These are phyloP conservation scores for Adansonia madagascariensis DNA, from an alignment of 441 rosid genomes.

Conservation along the genomic window DNA sequence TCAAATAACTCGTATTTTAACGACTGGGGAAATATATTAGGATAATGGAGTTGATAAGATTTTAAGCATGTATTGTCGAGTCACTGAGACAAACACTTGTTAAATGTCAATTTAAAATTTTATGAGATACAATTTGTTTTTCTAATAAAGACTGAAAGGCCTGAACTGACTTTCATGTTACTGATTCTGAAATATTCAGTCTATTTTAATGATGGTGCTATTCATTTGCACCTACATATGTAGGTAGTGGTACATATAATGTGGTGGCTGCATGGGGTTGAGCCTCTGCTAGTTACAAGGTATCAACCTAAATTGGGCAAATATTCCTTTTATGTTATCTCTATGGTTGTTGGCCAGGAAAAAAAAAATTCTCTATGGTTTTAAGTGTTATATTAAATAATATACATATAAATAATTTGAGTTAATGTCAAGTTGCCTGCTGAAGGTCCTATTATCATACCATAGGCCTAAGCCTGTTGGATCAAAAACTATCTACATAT, in stretches of 20 bases:
- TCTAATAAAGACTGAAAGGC: not conserved
- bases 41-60: not conserved
- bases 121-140: not conserved
- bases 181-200: not conserved
- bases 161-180: not conserved
- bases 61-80: not conserved
- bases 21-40: not conserved
- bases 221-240: not conserved
- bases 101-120: too few relatives aligned
- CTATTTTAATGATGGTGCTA: not conserved
- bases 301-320: not conserved
- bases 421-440: not conserved
- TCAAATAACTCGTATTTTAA: not conserved
- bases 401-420: not conserved
- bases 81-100: not conserved
- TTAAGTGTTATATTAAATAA: not conserved
- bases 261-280: not conserved
- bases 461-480: not conserved
- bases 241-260: not conserved
- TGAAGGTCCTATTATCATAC: not conserved
- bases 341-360: too few relatives aligned
- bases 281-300: not conserved
- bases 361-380: not conserved
- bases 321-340: not conserved
- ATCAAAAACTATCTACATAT: not conserved